A percentile compares a stretch with the other conserved stretches of the same genome.
Conservation (phyloP, 208 protist species). For the Herpetomonas samuelpessoai region DNA sequence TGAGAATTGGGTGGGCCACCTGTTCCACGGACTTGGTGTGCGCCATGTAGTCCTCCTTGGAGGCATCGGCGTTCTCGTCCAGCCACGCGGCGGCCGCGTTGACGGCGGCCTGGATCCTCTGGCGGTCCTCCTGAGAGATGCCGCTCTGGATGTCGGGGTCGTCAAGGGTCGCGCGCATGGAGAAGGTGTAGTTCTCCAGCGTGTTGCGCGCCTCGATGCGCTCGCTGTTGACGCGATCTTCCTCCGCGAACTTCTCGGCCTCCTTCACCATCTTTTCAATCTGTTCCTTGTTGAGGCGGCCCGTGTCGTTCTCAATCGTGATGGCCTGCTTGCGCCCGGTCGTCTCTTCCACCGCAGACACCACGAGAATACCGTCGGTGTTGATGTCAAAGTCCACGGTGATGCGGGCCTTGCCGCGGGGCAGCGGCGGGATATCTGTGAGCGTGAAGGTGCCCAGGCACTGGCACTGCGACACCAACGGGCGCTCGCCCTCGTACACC, state of each 20-base stretch:
- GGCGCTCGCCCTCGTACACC: slow-evolving; percentile 95
- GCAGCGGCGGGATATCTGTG: slow-evolving; percentile 70
- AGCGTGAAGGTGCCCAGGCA: slow-evolving; percentile 95
- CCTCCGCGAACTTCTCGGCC: slow-evolving; percentile 91
- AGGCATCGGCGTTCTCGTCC: slow-evolving; percentile 71
- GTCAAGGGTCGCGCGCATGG: slow-evolving; percentile 59
- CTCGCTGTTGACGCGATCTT: slow-evolving; percentile 86
- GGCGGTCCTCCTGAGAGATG: slow-evolving; percentile 60
- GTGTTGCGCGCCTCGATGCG: slow-evolving; percentile 92
- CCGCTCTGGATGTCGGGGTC: slow-evolving; percentile 17
- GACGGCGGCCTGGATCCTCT: slow-evolving; percentile 94
- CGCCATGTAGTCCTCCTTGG: slow-evolving; percentile 54
- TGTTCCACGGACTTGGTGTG: slow-evolving; percentile 48
- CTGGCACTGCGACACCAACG: slow-evolving; percentile 91
- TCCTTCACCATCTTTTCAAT: slow-evolving; percentile 96
- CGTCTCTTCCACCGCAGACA: slow-evolving; percentile 88
- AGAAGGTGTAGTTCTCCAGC: slow-evolving; percentile 89
- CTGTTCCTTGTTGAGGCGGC: slow-evolving; percentile 93
- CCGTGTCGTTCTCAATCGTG: slow-evolving; percentile 97
- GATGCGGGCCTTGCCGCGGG: slow-evolving; percentile 96
- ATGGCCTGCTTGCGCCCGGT: slow-evolving; percentile 87
- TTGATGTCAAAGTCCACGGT: slow-evolving; percentile 99
- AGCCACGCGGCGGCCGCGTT: slow-evolving; percentile 60
- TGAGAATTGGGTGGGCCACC: slow-evolving; percentile 85
- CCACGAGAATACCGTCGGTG: slow-evolving; percentile 97